phyloP scores from a whole-genome alignment of 2,329 filamentous ascomycete genomes.

The Fusarium euwallaceae region DNA sequence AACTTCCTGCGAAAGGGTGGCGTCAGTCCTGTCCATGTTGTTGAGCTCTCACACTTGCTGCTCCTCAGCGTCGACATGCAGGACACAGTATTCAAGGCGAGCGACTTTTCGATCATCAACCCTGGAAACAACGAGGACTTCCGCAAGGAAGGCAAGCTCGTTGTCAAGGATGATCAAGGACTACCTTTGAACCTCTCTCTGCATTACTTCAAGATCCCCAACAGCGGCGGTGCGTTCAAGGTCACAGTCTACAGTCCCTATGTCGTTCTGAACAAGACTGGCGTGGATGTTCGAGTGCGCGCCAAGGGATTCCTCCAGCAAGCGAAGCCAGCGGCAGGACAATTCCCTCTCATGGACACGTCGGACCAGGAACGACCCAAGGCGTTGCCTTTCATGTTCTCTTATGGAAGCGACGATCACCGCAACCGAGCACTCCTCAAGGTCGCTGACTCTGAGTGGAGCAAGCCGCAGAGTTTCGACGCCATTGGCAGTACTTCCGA shows the following conservation, averaged over 20 bases:
- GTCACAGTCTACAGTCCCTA: slow-evolving; percentile 97
- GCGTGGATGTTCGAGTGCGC: slow-evolving; percentile 86
- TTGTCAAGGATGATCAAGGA: slow-evolving; percentile 87
- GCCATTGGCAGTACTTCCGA: slow-evolving; percentile 95
- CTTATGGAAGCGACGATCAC: slow-evolving; percentile 87
- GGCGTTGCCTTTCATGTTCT: slow-evolving; percentile 95
- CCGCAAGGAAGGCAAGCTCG: slow-evolving; percentile 81
- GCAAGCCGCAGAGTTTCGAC: slow-evolving; percentile 97
- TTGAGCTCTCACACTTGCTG: slow-evolving; percentile 93
- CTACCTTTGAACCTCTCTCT: slow-evolving; percentile 84
- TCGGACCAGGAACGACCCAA: slow-evolving; percentile 72
- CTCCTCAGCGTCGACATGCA: slow-evolving; percentile 96
- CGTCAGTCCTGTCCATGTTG: slow-evolving; percentile 96
- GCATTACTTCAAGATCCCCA: slow-evolving; percentile 90
- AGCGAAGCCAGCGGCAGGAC: slow-evolving; percentile 85
- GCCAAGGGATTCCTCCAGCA: slow-evolving; percentile 91
- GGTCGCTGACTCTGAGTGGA: slow-evolving; percentile 93
- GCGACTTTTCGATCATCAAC: slow-evolving; percentile 98
- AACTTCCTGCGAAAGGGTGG: slow-evolving; percentile 98
- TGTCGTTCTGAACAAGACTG: slow-evolving; percentile 94
- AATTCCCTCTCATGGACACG: slow-evolving; percentile 70
- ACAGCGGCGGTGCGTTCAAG: slow-evolving; percentile 95
- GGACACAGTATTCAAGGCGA: slow-evolving; percentile 93
- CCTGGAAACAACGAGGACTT: slow-evolving; percentile 90
- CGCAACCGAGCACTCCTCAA: slow-evolving; percentile 91